phyloP scores from a whole-genome alignment of 768 basidiomycete genomes.

The Neoboletus magnificus region DNA sequence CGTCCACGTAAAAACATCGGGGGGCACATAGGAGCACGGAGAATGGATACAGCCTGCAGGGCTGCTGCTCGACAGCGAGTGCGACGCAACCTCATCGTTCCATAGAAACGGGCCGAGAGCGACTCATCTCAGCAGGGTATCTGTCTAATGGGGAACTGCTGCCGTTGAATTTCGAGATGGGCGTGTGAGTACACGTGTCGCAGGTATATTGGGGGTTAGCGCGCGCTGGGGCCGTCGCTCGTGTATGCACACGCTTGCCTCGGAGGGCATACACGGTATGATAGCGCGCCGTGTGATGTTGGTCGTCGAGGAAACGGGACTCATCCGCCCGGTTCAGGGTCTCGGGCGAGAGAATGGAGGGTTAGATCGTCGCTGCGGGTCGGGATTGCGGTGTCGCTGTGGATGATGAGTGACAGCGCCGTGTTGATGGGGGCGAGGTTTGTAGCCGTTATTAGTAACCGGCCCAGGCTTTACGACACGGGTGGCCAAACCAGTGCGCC shows the following conservation, averaged over 20 bases:
- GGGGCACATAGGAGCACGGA: not conserved
- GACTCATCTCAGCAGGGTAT: conserved; percentile 4
- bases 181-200: conserved; percentile 36
- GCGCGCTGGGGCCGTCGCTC: conserved; percentile 15
- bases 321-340: not conserved
- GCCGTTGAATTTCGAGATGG: conserved; percentile 27
- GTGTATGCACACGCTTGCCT: conserved; percentile 3
- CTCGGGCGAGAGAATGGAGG: not conserved
- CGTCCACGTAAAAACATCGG: conserved; percentile 17
- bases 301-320: not conserved
- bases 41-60: conserved; percentile 1
- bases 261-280: not conserved
- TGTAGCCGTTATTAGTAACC: conserved; percentile 27
- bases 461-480: conserved; percentile 31
- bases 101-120: conserved; percentile 10
- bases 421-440: conserved; percentile 22
- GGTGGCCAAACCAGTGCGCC: conserved; percentile 33
- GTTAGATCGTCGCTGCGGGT: conserved; percentile 8
- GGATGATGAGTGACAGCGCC: conserved; percentile 16
- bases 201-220: conserved; percentile 28
- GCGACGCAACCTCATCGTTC: conserved; percentile 8
- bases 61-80: conserved; percentile 4
- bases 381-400: not conserved
- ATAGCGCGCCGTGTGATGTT: not conserved
- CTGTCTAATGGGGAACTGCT: conserved; percentile 23